phyloP scores from a whole-genome alignment of 106 monocot species.

The Platanthera zijinensis region DNA sequence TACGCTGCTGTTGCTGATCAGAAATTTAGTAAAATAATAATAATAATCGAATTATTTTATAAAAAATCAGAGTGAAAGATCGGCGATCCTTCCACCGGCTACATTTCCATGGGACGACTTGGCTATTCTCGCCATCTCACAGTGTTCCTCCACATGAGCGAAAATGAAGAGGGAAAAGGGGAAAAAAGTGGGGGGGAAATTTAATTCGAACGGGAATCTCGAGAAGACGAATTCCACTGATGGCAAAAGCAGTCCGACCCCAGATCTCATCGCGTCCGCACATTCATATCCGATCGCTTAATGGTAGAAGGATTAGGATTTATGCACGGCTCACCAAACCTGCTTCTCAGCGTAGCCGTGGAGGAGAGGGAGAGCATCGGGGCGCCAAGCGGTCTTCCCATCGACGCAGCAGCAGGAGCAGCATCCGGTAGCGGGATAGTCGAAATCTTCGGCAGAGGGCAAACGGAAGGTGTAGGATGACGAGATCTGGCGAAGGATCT shows the following conservation, averaged over 20 bases:
- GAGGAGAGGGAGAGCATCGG: conserved; percentile 7
- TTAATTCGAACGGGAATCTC: background rate
- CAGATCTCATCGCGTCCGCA: background rate
- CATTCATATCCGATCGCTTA: background rate
- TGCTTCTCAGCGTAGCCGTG: background rate
- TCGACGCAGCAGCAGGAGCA: conserved; percentile 10
- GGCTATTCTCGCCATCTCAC: conserved; percentile 3
- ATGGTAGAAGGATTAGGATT: background rate
- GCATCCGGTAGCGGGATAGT: background rate
- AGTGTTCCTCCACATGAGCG: background rate
- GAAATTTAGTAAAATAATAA: background rate
- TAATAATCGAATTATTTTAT: background rate
- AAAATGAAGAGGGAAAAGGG: background rate
- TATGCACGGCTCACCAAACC: background rate
- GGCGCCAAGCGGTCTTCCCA: background rate
- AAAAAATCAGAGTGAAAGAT: background rate
- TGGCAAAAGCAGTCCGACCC: background rate
- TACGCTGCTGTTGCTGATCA: background rate
- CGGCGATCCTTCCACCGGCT: background rate
- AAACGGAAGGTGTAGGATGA: background rate
- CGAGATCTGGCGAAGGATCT: conserved; percentile 26
- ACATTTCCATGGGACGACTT: conserved; percentile 3
- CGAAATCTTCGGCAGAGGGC: background rate
- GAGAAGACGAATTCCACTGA: too few relatives aligned
- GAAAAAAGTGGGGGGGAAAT: background rate